phyloP scores from a whole-genome alignment of 75 land plant species.

The Isoetes taiwanensis region DNA sequence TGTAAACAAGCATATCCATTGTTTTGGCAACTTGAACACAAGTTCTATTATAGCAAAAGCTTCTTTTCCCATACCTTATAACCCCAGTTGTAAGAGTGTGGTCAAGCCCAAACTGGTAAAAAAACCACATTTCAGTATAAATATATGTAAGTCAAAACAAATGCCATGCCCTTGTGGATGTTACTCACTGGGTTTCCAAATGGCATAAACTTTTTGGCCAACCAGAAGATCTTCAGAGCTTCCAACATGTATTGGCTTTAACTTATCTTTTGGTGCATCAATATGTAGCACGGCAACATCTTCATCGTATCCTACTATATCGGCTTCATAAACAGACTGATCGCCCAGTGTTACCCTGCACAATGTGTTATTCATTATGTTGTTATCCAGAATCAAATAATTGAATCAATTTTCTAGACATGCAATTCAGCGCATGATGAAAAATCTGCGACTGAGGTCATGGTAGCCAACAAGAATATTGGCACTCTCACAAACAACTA shows the following conservation, averaged over 20 bases:
- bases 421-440: no score
- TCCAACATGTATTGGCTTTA: slow-evolving; percentile 86
- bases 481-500: no score
- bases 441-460: no score
- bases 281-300: slow-evolving; percentile 89
- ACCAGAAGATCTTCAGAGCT: slow-evolving; percentile 82
- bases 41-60: no score
- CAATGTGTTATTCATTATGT: no score
- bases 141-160: background rate
- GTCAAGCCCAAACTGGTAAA: slow-evolving; percentile 87
- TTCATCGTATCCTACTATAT: slow-evolving; percentile 88
- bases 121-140: background rate
- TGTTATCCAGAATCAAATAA: no score
- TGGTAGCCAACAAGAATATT: no score
- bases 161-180: no score
- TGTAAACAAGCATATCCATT: no score
- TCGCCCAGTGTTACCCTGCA: slow-evolving; percentile 91
- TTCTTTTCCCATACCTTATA: slow-evolving; percentile 79
- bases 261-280: slow-evolving; percentile 71
- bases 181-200: slow-evolving; percentile 97
- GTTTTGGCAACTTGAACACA: no score
- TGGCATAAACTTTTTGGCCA: slow-evolving; percentile 95
- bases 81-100: slow-evolving; percentile 99
- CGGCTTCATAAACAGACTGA: slow-evolving; percentile 82
- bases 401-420: no score